Base-by-base conservation (phyloP, 495 filamentous ascomycete species). In the Durotheca rogersii region DNA sequence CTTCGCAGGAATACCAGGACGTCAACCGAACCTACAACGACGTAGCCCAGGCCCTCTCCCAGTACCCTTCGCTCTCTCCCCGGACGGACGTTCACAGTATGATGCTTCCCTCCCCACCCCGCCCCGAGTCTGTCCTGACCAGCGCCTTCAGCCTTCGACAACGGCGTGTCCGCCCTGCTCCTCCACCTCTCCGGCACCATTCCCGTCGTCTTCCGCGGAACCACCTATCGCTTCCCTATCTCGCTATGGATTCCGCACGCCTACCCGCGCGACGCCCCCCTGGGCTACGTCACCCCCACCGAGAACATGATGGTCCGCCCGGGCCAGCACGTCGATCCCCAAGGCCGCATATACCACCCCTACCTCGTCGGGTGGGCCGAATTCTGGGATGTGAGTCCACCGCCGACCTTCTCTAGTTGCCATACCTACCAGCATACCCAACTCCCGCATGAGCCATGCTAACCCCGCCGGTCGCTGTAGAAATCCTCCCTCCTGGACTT, bases 31-130 rank as follows among this genome's bases (percentile, higher is more conserved):
- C 91, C 44, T 96, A 96, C 72, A 85, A 86, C 65, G 92, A 97
- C 67, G 84, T 95, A 55, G 90, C 85, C 56, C 84, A 86, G 64
- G 81, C 82, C 20, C 81, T 98, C 17, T 81, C 87, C 6, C 80
- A 89, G 48, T 89, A 92, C 62, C 86, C 90, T 7, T 87, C 88
- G 6, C 78, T 98, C 19, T 85, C 85, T 2, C 89, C 91, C n/a
- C 81, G 88, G 52, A 98, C 94, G 30, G 89, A 96, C 65, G 93
- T 97, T 40, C 95, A 97, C 70, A 97, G 91, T 96, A 79, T 60
- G 82, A 67, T 9, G 10, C 11, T 12, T 19, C 3, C 5, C n/a
- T 16, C 5, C 45, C 10, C 2, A 6, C 14, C 20, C 7, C 11
- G 1, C 41, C 14, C 30, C 17, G 9, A 4, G 7, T 34, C 39